Evolutionary conservation across 176 grass and related monocot genomes (phyloP), one percentile per base, ranked within the genome.

Genomic region (Zea mays): DNA sequence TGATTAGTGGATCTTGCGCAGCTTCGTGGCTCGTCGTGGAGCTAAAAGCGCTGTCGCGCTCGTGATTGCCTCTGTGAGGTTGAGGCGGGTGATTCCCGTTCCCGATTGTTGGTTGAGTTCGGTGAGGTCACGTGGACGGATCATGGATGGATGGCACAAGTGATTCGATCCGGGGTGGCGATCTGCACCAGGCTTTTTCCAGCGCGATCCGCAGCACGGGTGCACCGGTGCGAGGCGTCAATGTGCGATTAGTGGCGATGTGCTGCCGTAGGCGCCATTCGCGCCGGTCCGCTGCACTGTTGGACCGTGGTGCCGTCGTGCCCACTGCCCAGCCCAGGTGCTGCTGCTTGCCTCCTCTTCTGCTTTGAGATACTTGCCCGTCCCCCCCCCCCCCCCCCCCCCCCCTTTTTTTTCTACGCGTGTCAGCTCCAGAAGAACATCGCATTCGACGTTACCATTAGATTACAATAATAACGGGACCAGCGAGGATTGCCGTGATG

Each of bases 101-200:
- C 21, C 85, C 35, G 39, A 73, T 79, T 62, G 62, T 84, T 75
- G 58, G 73, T 65, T 78, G 59, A 8, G 78, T 57, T 57, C 21
- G 75, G 56, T 55, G 57, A 44, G 34, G 33, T 84, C 71, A 84
- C 76, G 64, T 84, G 81, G 65, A 54, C 46, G 70, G 46, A 61
- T 27, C 27, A 27, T 48, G 72, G 51, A 76, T 14, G 43, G 55
- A 36, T 34, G 8, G 66, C 65, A 39, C 43, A 66, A 9, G 56
- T 11, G 82, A 64, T 42, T 65, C 79, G 81, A 80, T 80, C 46
- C 43, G 27, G 21, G 51, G 61, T 55, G 76, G 81, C 54, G 69
- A 80, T 88, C 62, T 15, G 47, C 81, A 73, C 62, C 62, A 37
- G 76, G 17, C 35, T 55, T 79, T 88, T 71, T 80, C 86, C 81